Conservation (phyloP, 1,139 yeast genomes). For the Candida sp. region DNA sequence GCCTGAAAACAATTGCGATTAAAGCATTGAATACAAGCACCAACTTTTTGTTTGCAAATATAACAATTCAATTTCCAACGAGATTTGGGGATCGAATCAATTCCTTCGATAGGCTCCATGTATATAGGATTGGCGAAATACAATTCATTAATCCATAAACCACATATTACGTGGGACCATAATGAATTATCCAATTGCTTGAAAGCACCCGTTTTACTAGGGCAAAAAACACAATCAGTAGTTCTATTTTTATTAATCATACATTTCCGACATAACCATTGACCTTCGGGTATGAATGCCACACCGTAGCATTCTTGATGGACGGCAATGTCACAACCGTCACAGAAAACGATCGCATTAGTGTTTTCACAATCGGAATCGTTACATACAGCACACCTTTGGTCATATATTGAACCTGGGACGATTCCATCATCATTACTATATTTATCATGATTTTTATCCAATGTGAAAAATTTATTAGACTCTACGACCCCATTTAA, state of each 20-base stretch:
- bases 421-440: constrained; percentile 79
- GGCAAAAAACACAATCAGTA: constrained; percentile 80
- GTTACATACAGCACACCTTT: constrained; percentile 84
- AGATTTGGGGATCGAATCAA: constrained; percentile 69
- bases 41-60: constrained; percentile 75
- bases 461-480: constrained; percentile 25
- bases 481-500: constrained; percentile 14
- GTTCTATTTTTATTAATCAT: constrained; percentile 53
- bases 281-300: constrained; percentile 95
- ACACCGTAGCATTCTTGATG: constrained; percentile 99
- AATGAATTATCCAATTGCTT: constrained; percentile 82
- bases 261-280: constrained; percentile 91
- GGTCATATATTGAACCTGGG: constrained; percentile 58
- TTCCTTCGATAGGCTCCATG: constrained; percentile 93
- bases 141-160: constrained; percentile 87
- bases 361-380: constrained; percentile 82
- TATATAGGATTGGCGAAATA: constrained; percentile 82
- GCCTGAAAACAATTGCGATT: constrained; percentile 79
- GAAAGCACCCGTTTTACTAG: constrained; percentile 87
- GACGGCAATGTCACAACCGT: constrained; percentile 95
- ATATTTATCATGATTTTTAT: constrained; percentile 44
- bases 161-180: constrained; percentile 96
- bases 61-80: constrained; percentile 84
- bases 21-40: constrained; percentile 92
- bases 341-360: constrained; percentile 93